phyloP scores from a whole-genome alignment of 495 filamentous ascomycete genomes.

The Chaetomium fimeti region DNA sequence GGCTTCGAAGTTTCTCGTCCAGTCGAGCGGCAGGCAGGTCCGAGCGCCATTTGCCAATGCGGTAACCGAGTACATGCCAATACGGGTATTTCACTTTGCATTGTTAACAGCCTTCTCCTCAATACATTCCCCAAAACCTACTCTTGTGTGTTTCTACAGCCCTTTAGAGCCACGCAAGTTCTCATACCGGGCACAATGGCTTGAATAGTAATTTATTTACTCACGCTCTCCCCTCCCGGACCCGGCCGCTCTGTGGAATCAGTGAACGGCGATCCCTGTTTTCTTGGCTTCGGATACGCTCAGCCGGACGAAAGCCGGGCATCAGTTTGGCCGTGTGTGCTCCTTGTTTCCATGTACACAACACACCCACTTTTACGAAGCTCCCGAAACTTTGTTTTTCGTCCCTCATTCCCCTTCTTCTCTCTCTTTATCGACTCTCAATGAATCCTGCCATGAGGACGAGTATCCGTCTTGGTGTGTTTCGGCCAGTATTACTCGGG shows the following conservation, averaged over 20 bases:
- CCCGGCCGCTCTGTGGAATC: background rate
- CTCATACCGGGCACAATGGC: no score
- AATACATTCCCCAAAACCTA: no score
- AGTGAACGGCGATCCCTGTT: background rate
- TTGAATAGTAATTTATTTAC: no score
- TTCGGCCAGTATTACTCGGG: conserved; percentile 11
- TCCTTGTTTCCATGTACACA: background rate
- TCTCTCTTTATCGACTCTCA: background rate
- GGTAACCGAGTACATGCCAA: no score
- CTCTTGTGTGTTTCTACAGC: no score
- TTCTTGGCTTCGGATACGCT: background rate
- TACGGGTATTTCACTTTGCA: no score
- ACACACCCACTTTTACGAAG: background rate
- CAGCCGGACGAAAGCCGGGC: background rate
- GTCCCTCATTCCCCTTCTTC: background rate
- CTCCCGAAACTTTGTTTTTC: background rate
- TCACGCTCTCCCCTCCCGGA: background rate
- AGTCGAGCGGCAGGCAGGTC: no score
- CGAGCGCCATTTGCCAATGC: background rate
- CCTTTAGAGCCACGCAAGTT: no score
- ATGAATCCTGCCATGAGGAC: conserved; percentile 13
- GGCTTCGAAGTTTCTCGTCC: no score
- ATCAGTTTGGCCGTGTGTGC: background rate
- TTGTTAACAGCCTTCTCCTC: no score
- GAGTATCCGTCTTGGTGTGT: background rate